Conservation (phyloP, 1,284 basidiomycete genomes). For the Sutorius eximius region DNA sequence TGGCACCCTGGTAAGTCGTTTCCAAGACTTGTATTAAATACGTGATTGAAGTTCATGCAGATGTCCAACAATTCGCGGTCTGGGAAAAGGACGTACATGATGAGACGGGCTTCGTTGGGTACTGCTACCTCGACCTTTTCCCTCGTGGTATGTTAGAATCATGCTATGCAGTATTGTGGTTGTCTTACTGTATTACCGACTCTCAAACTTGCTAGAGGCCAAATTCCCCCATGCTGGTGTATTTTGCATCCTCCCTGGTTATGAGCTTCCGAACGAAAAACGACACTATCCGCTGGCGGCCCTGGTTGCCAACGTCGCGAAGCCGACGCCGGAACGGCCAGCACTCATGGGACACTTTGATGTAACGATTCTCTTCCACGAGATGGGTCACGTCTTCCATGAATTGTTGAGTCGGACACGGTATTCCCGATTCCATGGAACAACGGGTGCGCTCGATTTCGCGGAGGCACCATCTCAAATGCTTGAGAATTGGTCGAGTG, state of each 20-base stretch:
- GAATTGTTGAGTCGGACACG: conserved; percentile 70
- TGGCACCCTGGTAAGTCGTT: conserved; percentile 67
- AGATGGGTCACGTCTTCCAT: conserved; percentile 89
- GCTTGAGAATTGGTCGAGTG: conserved; percentile 78
- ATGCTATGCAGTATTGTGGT: background rate
- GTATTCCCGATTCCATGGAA: conserved; percentile 78
- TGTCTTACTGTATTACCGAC: background rate
- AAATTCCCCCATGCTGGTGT: conserved; percentile 87
- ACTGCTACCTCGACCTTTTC: conserved; percentile 84
- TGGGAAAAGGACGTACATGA: conserved; percentile 76
- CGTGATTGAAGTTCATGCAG: conserved; percentile 35
- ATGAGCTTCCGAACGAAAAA: conserved; percentile 49
- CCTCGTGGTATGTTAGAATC: conserved; percentile 58
- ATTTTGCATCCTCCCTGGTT: conserved; percentile 69
- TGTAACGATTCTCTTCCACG: conserved; percentile 76
- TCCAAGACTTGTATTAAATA: background rate
- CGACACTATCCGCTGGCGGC: conserved; percentile 71
- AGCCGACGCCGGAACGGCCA: conserved; percentile 73
- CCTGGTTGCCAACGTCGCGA: conserved; percentile 86
- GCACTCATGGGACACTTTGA: conserved; percentile 82
- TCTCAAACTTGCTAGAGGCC: conserved; percentile 44
- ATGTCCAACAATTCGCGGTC: conserved; percentile 76
- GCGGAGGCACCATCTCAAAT: conserved; percentile 86
- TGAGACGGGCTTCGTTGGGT: conserved; percentile 69
- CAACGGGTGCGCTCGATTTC: conserved; percentile 76